Evolutionary conservation across 176 grass and related monocot genomes (phyloP).

Genomic region (Alopecurus myosuroides): DNA sequence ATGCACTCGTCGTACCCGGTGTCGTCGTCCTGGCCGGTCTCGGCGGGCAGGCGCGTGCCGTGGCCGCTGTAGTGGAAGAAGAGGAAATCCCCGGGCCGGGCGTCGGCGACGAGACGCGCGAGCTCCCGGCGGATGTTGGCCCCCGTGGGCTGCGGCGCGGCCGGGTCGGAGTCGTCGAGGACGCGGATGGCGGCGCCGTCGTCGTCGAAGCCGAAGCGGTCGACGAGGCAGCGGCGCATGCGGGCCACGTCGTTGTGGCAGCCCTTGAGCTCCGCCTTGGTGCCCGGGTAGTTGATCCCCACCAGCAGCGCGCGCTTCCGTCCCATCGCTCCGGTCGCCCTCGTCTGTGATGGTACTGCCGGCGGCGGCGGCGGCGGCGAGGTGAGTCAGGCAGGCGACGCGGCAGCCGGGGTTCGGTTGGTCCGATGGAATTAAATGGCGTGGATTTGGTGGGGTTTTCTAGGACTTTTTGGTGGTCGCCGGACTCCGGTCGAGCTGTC

Average conservation of each 20-base stretch:
- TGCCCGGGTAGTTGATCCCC: constrained; percentile 82
- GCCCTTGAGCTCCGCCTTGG: constrained; percentile 62
- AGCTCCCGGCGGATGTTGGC: constrained; percentile 52
- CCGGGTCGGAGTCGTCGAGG: constrained; percentile 51
- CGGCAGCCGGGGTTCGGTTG: not conserved
- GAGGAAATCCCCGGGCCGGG: constrained; percentile 63
- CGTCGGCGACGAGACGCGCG: constrained; percentile 43
- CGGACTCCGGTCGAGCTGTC: not conserved
- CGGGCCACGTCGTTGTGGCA: constrained; percentile 76
- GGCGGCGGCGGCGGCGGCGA: not conserved
- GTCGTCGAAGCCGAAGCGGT: constrained; percentile 55
- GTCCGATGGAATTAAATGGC: not conserved
- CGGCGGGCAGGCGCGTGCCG: constrained; percentile 56
- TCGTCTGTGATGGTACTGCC: not conserved
- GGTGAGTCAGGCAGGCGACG: not conserved
- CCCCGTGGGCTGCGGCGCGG: constrained; percentile 38
- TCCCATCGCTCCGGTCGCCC: constrained; percentile 24
- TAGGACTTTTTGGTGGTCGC: not conserved
- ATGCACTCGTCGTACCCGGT: constrained; percentile 94
- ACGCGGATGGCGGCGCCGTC: too few relatives aligned
- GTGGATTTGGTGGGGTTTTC: not conserved
- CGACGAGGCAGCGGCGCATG: constrained; percentile 60
- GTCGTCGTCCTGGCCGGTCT: constrained; percentile 86
- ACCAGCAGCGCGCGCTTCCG: constrained; percentile 57
- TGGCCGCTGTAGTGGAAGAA: constrained; percentile 97